A percentile compares a stretch with the other conserved stretches of the same genome.
phyloP scores from a whole-genome alignment of 768 basidiomycete species.

The Clavaria fumosa region DNA sequence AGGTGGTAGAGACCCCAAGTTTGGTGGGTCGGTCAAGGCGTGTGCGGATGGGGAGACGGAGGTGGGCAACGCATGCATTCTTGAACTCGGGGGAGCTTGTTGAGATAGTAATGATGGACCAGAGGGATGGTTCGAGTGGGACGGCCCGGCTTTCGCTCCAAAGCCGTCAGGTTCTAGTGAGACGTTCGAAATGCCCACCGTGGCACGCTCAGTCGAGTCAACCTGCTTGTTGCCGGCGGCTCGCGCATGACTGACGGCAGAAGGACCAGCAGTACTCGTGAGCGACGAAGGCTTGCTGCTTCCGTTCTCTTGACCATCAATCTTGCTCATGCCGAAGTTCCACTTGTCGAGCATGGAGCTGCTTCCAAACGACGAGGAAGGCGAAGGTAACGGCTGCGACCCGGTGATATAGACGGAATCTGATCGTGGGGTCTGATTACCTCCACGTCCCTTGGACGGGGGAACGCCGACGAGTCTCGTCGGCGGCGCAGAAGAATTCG shows the following conservation, averaged over 20 bases:
- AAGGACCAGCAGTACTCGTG: slow-evolving; percentile 6
- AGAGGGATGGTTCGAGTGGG: background rate
- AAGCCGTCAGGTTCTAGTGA: slow-evolving; percentile 20
- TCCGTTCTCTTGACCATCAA: slow-evolving; percentile 34
- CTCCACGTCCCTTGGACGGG: slow-evolving; percentile 81
- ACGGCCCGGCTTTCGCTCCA: slow-evolving; percentile 12
- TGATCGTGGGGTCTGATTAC: slow-evolving; percentile 85
- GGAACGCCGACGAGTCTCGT: slow-evolving; percentile 85
- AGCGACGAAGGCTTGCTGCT: slow-evolving; percentile 19
- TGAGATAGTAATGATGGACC: slow-evolving; percentile 67
- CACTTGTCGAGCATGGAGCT: slow-evolving; percentile 71
- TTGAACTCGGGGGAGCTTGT: slow-evolving; percentile 32
- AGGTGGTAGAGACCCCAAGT: background rate
- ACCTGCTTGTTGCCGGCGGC: slow-evolving; percentile 15
- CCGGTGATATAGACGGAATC: slow-evolving; percentile 76
- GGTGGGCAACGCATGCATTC: slow-evolving; percentile 5
- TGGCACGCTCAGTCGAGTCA: slow-evolving; percentile 20
- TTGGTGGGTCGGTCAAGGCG: slow-evolving; percentile 2
- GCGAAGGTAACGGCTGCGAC: slow-evolving; percentile 84
- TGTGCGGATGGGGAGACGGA: slow-evolving; percentile 1
- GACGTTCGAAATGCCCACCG: slow-evolving; percentile 27
- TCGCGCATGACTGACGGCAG: slow-evolving; percentile 5
- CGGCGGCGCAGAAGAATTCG: slow-evolving; percentile 31
- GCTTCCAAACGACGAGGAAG: slow-evolving; percentile 53
- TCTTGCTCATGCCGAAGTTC: slow-evolving; percentile 87